Evolutionary conservation across 2,329 filamentous ascomycete species (phyloP), one percentile per base, ranked within the genome.

Genomic region (Talaromyces islandicus): DNA sequence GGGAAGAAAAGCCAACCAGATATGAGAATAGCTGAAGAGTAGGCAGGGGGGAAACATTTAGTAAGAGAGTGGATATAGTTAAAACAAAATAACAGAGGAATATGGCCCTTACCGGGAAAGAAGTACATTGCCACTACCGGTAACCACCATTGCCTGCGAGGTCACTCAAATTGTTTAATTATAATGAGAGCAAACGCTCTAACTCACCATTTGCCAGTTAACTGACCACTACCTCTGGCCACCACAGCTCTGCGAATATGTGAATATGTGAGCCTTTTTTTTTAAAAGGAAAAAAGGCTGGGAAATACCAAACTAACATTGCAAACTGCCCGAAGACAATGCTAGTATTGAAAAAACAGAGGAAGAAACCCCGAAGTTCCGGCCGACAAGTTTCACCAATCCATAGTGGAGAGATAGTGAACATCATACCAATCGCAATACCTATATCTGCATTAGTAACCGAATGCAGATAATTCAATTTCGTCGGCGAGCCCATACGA

Each of bases 1-100:
- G 77, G 78, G n/a, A 73, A 76, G 24, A 78, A 78, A 0, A 73
- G 71, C 3, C 74, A 67, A 7, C 71, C 64, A 54, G 55, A 9
- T 25, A 62, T 52, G 35, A 48, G 54, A 46, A 56, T 32, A 24
- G 54, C 54, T 56, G 54, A 48, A 48, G n/a, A 48, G n/a, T n/a
- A n/a, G 54, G 3, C 19, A 21, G 38, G 2, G 21, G 25, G 6
- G 9, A 30, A 56, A n/a, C 9, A 24, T 48, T 48, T 1, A 12
- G 43, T 48, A 48, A 48, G 43, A 35, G 32, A 30, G 32, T 35
- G 32, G 11, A 48, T 21, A 48, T 48, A 21, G 2, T 21, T 48
- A 48, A 46, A 48, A 21, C 10, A 10, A 48, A 21, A 48, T 30
- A 25, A 4, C 24, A 48, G 25, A 14, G 14, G 25, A 25, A 30